Evolutionary conservation across 2,329 filamentous ascomycete genomes (phyloP), one percentile per base, ranked within the genome.

Genomic region (Exophiala xenobiotica): DNA sequence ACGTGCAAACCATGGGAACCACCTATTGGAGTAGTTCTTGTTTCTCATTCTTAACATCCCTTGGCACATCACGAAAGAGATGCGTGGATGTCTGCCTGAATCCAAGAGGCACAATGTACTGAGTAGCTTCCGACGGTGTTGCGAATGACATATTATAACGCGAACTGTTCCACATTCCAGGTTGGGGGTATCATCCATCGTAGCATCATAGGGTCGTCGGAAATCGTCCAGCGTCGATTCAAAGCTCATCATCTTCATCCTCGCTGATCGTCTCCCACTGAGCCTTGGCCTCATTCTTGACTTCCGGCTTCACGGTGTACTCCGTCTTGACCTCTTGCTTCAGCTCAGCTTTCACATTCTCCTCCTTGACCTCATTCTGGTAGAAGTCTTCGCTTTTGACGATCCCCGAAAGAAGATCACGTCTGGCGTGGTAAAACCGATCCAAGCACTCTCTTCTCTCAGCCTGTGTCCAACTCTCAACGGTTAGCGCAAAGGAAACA

Each of bases 381-480:
- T 49, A 37, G 19, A 38, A 19, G 6, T 38, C 27, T 42, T 45
- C 24, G 14, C 33, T 39, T 37, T 52, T 45, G 12, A 50, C 45
- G 11, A 45, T 22, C 6, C 49, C 52, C 12, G 51, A 64, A 33
- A 83, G 47, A 60, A 73, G 73, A 53, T 78, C 78, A 64, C 82
- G 78, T 57, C 91, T 77, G 60, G 76, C 77, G 56, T 75, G 72
- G 74, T 97, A 97, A 69, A 96, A 97, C 2, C 74, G 74, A 50
- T 95, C 87, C 20, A 97, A 73, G 68, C 83, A 91, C 59, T 86
- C 83, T 55, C 87, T 79, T 63, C 92, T 74, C 71, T 93, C 79
- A 64, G 87, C 88, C 67, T 92, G 88, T 39, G 88, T 95, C 88
- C 90, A 95, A 11, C 84, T 81, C 69, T 97, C 93, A 2, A 97